Percentiles rank a stretch among this genome's conserved stretches.
Conservation (phyloP, 2,329 filamentous ascomycete genomes). For the Penicillium decumbens region DNA sequence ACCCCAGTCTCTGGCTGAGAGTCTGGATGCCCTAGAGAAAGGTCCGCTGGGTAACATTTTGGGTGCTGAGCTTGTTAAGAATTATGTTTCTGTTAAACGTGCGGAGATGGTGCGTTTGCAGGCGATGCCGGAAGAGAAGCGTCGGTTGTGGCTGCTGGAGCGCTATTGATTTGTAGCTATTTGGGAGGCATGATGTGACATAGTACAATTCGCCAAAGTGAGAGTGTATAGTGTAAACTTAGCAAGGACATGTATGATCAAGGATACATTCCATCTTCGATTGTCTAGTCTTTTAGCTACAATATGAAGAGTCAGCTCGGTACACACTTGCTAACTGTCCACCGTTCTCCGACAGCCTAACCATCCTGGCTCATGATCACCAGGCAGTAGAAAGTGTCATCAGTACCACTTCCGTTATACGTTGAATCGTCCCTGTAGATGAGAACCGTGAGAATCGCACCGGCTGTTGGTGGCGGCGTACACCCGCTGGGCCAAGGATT, state of each 20-base stretch:
- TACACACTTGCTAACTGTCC: background rate
- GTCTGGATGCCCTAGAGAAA: slow-evolving; percentile 30
- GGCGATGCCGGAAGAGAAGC: slow-evolving; percentile 30
- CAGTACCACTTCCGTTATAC: background rate
- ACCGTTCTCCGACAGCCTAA: background rate
- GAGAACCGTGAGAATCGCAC: too few species aligned
- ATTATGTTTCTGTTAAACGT: slow-evolving; percentile 32
- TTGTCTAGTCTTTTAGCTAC: background rate
- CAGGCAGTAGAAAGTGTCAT: background rate
- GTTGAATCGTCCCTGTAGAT: background rate
- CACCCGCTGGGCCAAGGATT: too few species aligned
- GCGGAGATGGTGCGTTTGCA: slow-evolving; percentile 31
- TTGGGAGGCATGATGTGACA: background rate
- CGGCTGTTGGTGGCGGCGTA: too few species aligned
- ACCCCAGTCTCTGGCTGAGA: slow-evolving; percentile 35
- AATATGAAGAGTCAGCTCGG: too few species aligned
- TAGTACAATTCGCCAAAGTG: background rate
- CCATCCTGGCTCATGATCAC: too few species aligned
- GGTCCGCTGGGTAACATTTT: slow-evolving; percentile 30
- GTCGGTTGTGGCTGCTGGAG: slow-evolving; percentile 37
- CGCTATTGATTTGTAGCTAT: slow-evolving; percentile 30
- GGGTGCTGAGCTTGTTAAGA: slow-evolving; percentile 25
- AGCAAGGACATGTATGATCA: background rate
- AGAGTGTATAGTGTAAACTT: too few species aligned
- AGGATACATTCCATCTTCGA: too few species aligned